phyloP scores from a whole-genome alignment of 805 yeast species.

The Candida jianshihensis region DNA sequence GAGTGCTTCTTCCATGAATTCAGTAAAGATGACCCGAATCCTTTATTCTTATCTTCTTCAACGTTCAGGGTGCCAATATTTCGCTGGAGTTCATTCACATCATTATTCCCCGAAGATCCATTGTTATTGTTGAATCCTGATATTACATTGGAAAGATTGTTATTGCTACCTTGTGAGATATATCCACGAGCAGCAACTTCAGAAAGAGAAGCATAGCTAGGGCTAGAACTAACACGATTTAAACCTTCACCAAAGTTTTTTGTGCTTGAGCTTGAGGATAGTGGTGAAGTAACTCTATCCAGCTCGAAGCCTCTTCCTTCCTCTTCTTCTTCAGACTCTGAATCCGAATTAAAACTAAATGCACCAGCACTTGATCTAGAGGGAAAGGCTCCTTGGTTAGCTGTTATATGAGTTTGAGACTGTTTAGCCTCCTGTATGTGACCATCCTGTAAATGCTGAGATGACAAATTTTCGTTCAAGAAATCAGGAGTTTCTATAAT shows the following conservation, averaged over 20 bases:
- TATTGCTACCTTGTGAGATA: slow-evolving; percentile 16
- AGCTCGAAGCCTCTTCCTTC: neutral
- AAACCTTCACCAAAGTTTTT: slow-evolving; percentile 4
- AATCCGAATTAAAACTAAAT: slow-evolving; percentile 19
- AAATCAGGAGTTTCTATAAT: slow-evolving; percentile 9
- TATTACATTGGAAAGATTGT: slow-evolving; percentile 5
- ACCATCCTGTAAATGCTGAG: neutral
- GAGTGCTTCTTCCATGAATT: slow-evolving; percentile 19
- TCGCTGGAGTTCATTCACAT: slow-evolving; percentile 13
- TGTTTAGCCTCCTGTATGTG: too few relatives aligned
- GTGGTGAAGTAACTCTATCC: slow-evolving; percentile 1
- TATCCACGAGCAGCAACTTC: slow-evolving; percentile 44
- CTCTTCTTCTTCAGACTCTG: slow-evolving; percentile 21
- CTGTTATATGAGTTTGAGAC: neutral
- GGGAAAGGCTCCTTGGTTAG: neutral
- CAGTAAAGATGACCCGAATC: slow-evolving; percentile 12
- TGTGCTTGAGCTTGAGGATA: neutral
- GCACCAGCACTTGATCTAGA: neutral
- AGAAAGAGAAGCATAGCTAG: slow-evolving; percentile 39
- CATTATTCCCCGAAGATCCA: neutral
- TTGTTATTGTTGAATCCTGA: neutral
- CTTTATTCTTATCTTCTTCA: slow-evolving; percentile 5
- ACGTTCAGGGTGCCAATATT: slow-evolving; percentile 12
- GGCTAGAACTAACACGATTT: slow-evolving; percentile 19
- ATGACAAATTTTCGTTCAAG: neutral